Evolutionary conservation across 2,329 filamentous ascomycete species (phyloP).

Genomic region (Monilinia polystroma): DNA sequence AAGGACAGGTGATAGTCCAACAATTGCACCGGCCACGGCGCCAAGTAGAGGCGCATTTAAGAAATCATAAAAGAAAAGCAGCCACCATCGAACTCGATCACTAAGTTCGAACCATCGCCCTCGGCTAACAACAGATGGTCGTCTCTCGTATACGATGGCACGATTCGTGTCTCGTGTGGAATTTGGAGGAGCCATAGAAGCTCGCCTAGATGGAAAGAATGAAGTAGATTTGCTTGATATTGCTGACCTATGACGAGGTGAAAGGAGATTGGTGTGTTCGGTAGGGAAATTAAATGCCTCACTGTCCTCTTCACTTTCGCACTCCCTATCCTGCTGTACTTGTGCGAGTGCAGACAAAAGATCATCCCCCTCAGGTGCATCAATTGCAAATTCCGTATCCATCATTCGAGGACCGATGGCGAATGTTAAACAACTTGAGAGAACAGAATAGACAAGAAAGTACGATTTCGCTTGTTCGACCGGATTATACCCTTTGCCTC

Average conservation of each 20-base stretch:
- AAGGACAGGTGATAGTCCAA: slow-evolving; percentile 59
- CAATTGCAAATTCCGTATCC: slow-evolving; percentile 45
- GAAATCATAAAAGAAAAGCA: slow-evolving; percentile 48
- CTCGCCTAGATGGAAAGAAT: slow-evolving; percentile 39
- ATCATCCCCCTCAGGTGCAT: slow-evolving; percentile 36
- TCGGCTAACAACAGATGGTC: slow-evolving; percentile 34
- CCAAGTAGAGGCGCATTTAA: slow-evolving; percentile 63
- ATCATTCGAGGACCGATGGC: slow-evolving; percentile 60
- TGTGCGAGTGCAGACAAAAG: slow-evolving; percentile 19
- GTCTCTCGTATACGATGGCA: slow-evolving; percentile 29
- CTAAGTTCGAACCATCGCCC: slow-evolving; percentile 37
- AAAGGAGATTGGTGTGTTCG: slow-evolving; percentile 51
- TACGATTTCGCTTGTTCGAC: slow-evolving; percentile 62
- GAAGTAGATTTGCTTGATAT: slow-evolving; percentile 25
- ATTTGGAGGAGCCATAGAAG: slow-evolving; percentile 20
- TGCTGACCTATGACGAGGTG: slow-evolving; percentile 25
- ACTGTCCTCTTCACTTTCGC: slow-evolving; percentile 12
- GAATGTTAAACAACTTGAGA: slow-evolving; percentile 63
- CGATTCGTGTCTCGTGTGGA: slow-evolving; percentile 14
- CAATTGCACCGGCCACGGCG: slow-evolving; percentile 55
- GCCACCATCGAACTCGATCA: slow-evolving; percentile 40
- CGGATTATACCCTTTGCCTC: slow-evolving; percentile 48
- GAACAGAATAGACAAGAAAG: slow-evolving; percentile 64
- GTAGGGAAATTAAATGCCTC: slow-evolving; percentile 41
- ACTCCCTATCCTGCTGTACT: slow-evolving; percentile 32